Base-by-base conservation (phyloP, 768 basidiomycete species). In the Lactarius evosmus region DNA sequence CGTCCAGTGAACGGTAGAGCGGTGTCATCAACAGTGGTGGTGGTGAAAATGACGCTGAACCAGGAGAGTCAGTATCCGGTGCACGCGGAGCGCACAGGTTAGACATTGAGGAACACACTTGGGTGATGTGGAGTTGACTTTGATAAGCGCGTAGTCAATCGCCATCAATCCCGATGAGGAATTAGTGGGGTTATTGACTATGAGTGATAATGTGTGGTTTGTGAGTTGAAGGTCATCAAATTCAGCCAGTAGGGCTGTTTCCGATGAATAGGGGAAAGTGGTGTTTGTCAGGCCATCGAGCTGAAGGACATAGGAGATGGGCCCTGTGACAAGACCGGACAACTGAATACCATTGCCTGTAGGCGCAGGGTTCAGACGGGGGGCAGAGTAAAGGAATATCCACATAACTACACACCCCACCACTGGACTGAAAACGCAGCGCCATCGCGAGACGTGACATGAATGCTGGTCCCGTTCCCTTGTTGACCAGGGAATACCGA, bases 311-410 rank as follows among this genome's bases (percentile, higher is more conserved):
- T 70, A 69, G 5, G 82, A 51, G 19, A 60, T 78, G 40, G 74
- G 59, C 52, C 74, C 63, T 6, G 74, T 75, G 5, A 78, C 77
- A 61, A 80, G 80, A 34, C 89, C 89, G 33, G 78, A 69, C 32
- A 91, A 77, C 65, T 82, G 76, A 40, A 90, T 83, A 29, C 82
- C 86, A 29, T 83, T 89, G 51, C 89, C 89, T 91, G 70, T 2
- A 29, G 16, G 14, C 16, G 25, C 33, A 25, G 19, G 49, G 27
- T 32, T 40, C 4, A 57, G 19, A 29, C 9, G 27, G 33, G 34
- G 7, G 22, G 40, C 36, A 27, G 9, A 29, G 14, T 7, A 5
- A 4, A 38, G 25, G 7, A 32, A 25, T n/a, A 22, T 16, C 14
- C n/a, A 50, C 12, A n/a, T 40, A 40, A 58, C 3, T 11, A 77